phyloP scores from a whole-genome alignment of 139 green algal species.

The Astrephomene gubernaculifera region DNA sequence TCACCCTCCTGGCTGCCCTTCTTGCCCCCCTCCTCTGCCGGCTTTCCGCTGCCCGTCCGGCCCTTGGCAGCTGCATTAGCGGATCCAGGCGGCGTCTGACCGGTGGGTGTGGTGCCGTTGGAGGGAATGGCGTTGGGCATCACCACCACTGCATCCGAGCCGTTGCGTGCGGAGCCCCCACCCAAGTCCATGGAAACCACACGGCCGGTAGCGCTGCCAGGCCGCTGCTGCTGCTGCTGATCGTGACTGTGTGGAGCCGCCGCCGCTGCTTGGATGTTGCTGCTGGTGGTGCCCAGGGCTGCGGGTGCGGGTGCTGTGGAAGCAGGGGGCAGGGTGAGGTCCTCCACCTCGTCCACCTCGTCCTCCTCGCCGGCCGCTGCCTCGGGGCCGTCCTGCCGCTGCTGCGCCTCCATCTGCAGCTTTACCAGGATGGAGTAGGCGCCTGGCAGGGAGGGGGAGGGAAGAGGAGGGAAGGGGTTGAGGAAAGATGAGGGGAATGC shows the following conservation, averaged over 20 bases:
- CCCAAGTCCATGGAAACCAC: not conserved
- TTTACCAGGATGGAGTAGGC: conserved; percentile 77
- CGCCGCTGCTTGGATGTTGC: not conserved
- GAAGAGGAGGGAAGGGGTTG: no score
- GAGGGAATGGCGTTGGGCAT: conserved; percentile 21
- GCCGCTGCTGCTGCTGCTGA: no score
- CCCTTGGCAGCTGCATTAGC: no score
- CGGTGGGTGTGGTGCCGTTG: not conserved
- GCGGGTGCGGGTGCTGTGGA: not conserved
- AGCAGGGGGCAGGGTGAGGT: not conserved
- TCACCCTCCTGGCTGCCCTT: not conserved
- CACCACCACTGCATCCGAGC: no score
- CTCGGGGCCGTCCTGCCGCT: conserved; percentile 21
- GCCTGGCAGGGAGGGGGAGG: conserved; percentile 29
- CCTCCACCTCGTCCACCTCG: not conserved
- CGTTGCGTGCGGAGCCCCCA: not conserved
- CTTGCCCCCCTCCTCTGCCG: not conserved
- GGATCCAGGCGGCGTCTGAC: no score
- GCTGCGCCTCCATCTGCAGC: conserved; percentile 67
- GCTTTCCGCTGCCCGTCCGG: no score
- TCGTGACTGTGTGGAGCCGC: not conserved
- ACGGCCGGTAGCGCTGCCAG: no score
- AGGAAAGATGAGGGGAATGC: no score
- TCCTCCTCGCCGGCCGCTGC: not conserved
- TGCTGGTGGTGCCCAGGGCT: not conserved